Evolutionary conservation across 2,329 filamentous ascomycete species (phyloP).

Genomic region (Talaromyces sp.): DNA sequence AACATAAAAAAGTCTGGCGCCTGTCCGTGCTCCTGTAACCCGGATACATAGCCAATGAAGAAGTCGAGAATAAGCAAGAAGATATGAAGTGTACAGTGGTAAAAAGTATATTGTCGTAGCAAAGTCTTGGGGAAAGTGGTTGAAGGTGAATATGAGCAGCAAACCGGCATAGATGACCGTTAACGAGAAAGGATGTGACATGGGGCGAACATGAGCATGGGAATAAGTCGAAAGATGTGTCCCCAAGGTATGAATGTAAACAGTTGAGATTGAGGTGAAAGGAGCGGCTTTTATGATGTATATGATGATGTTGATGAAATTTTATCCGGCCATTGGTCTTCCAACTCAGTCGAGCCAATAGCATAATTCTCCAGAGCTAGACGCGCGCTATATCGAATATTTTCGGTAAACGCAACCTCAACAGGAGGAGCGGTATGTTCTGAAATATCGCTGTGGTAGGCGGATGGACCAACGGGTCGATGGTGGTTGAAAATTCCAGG

Average conservation of each 20-base stretch:
- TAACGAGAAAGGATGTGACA: neutral
- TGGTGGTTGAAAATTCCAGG: constrained; percentile 23
- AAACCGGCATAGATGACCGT: neutral
- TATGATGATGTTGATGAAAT: constrained; percentile 3
- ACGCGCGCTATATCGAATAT: constrained; percentile 19
- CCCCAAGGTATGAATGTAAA: neutral
- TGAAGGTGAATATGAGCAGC: neutral
- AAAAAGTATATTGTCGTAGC: neutral
- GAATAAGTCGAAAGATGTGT: neutral
- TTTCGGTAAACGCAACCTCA: constrained; percentile 18
- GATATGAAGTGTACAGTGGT: neutral
- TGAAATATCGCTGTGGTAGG: constrained; percentile 19
- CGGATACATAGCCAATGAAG: neutral
- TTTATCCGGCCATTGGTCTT: constrained; percentile 18
- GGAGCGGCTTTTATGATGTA: neutral
- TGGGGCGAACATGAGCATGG: neutral
- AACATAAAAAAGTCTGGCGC: neutral
- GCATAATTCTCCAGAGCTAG: constrained; percentile 13
- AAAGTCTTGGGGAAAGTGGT: neutral
- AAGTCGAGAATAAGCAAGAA: neutral
- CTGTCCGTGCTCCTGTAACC: constrained; percentile 7
- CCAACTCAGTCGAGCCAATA: constrained; percentile 9
- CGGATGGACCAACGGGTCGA: constrained; percentile 16
- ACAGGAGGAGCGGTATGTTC: constrained; percentile 15
- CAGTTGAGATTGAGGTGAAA: neutral